Evolutionary conservation across 768 basidiomycete species (phyloP), one percentile per base, ranked within the genome.

Genomic region (Lactarius hatsudake): DNA sequence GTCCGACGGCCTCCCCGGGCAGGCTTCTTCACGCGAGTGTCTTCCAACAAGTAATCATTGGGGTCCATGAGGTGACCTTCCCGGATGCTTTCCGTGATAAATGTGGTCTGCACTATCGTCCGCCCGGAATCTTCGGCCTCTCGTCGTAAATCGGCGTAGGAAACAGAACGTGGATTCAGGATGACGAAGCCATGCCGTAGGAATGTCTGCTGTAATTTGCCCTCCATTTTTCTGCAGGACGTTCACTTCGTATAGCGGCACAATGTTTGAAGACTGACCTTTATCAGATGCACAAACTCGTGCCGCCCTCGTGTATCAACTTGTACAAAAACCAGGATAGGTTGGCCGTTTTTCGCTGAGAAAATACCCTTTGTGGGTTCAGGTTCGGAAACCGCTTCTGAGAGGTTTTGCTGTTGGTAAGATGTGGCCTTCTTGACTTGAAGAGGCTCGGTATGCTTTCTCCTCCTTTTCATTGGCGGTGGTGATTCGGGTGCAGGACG

Each of bases 201-300:
- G 74, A n/a, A 85, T 81, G 42, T 81, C 80, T 28, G 80, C 79
- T 13, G 80, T 81, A 59, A 90, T 86, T 67, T 74, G 81, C 10
- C 90, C 90, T 12, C 86, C 88, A 66, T 88, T 80, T 82, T 81
- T 87, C 90, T 93, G 73, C 13, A 17, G 53, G 32, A 51, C 15
- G 38, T 64, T 60, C 34, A 43, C 9, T 18, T 64, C 54, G 18
- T 36, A 36, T 6, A 32, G 54, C 23, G 9, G n/a, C 5, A 26
- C 15, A 23, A 34, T 36, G 30, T 26, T 28, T 30, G 43, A 60
- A 28, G 34, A 68, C 63, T 56, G 42, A 68, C 68, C 83, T 88
- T 90, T 74, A 92, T 87, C 9, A 79, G 76, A 55, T 77, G 77
- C 28, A 87, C 81, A 32, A 87, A 73, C 0, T 78, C 75, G 18